Evolutionary conservation across 139 green algal species (phyloP).

Genomic region (Coelastrella sp.): DNA sequence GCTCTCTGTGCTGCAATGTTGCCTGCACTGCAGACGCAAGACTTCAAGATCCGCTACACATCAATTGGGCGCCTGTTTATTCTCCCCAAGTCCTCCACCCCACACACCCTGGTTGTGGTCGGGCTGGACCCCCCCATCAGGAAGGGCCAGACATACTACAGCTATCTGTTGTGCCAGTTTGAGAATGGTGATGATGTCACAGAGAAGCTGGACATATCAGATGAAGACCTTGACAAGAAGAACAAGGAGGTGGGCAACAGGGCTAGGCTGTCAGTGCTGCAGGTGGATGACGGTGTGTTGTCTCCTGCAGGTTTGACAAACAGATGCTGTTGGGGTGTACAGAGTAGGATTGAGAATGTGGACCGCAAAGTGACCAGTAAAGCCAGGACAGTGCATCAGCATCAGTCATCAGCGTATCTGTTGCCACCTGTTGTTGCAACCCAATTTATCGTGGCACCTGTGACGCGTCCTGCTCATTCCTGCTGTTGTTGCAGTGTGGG

Average conservation of each 20-base stretch:
- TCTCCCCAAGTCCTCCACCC: constrained; percentile 88
- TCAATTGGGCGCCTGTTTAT: constrained; percentile 91
- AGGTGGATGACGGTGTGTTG: neutral
- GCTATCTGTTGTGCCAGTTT: constrained; percentile 93
- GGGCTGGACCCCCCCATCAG: constrained; percentile 95
- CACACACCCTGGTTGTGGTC: constrained; percentile 92
- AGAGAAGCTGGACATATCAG: constrained; percentile 84
- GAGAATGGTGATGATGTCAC: constrained; percentile 83
- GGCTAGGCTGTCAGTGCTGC: neutral
- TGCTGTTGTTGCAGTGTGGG: constrained; percentile 36
- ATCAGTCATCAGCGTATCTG: neutral
- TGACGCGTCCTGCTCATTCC: neutral
- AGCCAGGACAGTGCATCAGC: too few relatives aligned
- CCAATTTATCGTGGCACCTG: neutral
- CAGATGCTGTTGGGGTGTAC: too few relatives aligned
- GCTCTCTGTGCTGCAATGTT: neutral
- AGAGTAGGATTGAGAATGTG: too few relatives aligned
- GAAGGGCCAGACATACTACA: constrained; percentile 98
- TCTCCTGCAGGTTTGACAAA: neutral
- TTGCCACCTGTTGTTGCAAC: neutral
- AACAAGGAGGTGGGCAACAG: constrained; percentile 79
- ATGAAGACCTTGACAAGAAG: constrained; percentile 81
- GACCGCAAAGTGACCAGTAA: too few relatives aligned
- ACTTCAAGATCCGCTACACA: constrained; percentile 96
- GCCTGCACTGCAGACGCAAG: constrained; percentile 75